These are phyloP conservation scores for Acrocalymma vagum DNA, from an alignment of 2,329 filamentous ascomycete species.

Conservation along the genomic window DNA sequence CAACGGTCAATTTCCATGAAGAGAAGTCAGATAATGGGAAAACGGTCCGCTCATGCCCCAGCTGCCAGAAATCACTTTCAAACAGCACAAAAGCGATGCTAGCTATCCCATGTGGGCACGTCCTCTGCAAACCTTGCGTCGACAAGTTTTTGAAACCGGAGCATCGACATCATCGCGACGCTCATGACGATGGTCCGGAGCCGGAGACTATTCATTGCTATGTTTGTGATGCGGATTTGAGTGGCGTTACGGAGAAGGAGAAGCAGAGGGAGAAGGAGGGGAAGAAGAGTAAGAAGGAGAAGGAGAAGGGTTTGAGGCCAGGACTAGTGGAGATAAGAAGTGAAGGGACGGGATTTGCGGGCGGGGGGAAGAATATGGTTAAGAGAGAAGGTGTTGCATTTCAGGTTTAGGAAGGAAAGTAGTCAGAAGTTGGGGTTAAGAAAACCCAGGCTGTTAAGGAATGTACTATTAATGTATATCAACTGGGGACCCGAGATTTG, in stretches of 20 bases:
- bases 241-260: slow-evolving; percentile 43
- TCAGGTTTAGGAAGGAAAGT: slow-evolving; percentile 58
- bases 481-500: too few relatives aligned
- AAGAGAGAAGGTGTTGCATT: slow-evolving; percentile 82
- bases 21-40: slow-evolving; percentile 66
- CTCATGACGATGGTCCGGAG: slow-evolving; percentile 66
- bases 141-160: slow-evolving; percentile 75
- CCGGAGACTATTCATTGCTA: slow-evolving; percentile 73
- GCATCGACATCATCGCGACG: slow-evolving; percentile 48
- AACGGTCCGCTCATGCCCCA: slow-evolving; percentile 73
- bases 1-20: slow-evolving; percentile 79
- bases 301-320: slow-evolving; percentile 68
- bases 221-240: slow-evolving; percentile 85
- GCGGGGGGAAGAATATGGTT: slow-evolving; percentile 83
- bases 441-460: too few relatives aligned
- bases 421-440: too few relatives aligned
- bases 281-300: slow-evolving; percentile 51
- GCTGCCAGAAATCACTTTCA: slow-evolving; percentile 81
- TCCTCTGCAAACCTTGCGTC: slow-evolving; percentile 85
- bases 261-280: slow-evolving; percentile 47
- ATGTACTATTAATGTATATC: too few relatives aligned
- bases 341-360: slow-evolving; percentile 92
- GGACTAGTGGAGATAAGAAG: slow-evolving; percentile 82
- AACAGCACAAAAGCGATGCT: slow-evolving; percentile 86
- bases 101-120: slow-evolving; percentile 89